phyloP scores from a whole-genome alignment of 768 basidiomycete genomes.

The Mycena filopes region DNA sequence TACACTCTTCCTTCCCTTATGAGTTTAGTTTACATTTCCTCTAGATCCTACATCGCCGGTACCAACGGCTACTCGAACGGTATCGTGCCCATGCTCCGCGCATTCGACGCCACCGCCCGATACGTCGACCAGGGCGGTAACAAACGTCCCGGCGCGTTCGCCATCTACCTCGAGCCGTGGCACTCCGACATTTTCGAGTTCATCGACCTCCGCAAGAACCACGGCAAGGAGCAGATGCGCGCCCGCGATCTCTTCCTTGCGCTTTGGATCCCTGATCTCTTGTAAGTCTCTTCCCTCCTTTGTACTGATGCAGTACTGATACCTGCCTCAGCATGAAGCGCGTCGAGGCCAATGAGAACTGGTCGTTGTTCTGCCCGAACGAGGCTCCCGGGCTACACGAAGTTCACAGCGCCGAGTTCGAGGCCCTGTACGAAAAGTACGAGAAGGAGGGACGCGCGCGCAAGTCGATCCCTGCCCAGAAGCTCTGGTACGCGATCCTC shows the following conservation, averaged over 20 bases:
- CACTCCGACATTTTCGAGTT: slow-evolving; percentile 99
- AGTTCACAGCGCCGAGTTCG: slow-evolving; percentile 91
- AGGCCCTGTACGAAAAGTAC: slow-evolving; percentile 85
- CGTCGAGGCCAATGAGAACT: slow-evolving; percentile 88
- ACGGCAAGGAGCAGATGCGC: slow-evolving; percentile 97
- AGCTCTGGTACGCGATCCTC: slow-evolving; percentile 97
- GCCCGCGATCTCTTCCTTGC: slow-evolving; percentile 98
- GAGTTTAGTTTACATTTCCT: neutral
- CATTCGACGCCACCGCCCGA: slow-evolving; percentile 96
- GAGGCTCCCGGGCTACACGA: slow-evolving; percentile 93
- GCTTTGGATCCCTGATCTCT: slow-evolving; percentile 97
- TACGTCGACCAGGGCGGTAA: slow-evolving; percentile 99
- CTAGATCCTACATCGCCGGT: slow-evolving; percentile 96
- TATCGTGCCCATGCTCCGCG: slow-evolving; percentile 99
- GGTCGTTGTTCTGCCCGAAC: slow-evolving; percentile 98
- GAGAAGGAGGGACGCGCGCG: slow-evolving; percentile 91
- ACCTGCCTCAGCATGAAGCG: slow-evolving; percentile 89
- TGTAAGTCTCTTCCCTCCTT: slow-evolving; percentile 63
- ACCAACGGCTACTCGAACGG: slow-evolving; percentile 99
- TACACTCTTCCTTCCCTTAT: slow-evolving; percentile 18
- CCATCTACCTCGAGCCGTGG: slow-evolving; percentile 99
- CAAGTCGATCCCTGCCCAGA: slow-evolving; percentile 91
- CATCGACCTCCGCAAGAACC: slow-evolving; percentile 97
- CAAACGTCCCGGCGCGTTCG: slow-evolving; percentile 98
- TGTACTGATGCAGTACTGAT: neutral